phyloP scores from a whole-genome alignment of 139 green algal species.

The Zygnema circumcarinatum region DNA sequence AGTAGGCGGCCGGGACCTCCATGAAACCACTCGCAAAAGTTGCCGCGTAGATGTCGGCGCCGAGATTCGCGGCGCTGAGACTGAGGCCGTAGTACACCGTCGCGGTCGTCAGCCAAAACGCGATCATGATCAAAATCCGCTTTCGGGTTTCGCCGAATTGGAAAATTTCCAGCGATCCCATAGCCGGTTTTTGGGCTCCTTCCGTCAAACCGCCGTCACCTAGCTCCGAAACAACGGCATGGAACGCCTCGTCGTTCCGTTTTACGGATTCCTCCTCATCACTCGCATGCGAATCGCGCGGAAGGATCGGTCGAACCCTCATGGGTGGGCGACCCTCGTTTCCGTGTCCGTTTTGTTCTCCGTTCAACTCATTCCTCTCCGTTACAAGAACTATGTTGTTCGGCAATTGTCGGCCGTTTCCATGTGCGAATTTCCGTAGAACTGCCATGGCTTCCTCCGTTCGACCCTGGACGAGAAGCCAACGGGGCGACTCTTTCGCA shows the following conservation, averaged over 20 bases:
- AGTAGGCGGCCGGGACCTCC: constrained; percentile 15
- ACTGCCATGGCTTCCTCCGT: neutral
- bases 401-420: neutral
- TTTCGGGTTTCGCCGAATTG: neutral
- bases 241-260: constrained; percentile 2
- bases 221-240: neutral
- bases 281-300: neutral
- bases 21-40: constrained; percentile 41
- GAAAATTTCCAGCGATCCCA: constrained; percentile 10
- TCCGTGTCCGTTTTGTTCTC: too few species aligned
- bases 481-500: constrained; percentile 28
- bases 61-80: constrained; percentile 17
- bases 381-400: constrained; percentile 20
- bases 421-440: neutral
- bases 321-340: neutral
- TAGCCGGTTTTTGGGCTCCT: too few species aligned
- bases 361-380: too few species aligned
- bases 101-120: constrained; percentile 13
- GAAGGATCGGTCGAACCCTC: neutral
- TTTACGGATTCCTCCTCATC: constrained; percentile 17
- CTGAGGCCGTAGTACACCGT: constrained; percentile 6
- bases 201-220: neutral
- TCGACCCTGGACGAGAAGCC: constrained; percentile 14
- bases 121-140: constrained; percentile 22
- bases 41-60: constrained; percentile 30